Conservation (phyloP, 1,284 basidiomycete genomes). For the Heterobasidion irregulare region DNA sequence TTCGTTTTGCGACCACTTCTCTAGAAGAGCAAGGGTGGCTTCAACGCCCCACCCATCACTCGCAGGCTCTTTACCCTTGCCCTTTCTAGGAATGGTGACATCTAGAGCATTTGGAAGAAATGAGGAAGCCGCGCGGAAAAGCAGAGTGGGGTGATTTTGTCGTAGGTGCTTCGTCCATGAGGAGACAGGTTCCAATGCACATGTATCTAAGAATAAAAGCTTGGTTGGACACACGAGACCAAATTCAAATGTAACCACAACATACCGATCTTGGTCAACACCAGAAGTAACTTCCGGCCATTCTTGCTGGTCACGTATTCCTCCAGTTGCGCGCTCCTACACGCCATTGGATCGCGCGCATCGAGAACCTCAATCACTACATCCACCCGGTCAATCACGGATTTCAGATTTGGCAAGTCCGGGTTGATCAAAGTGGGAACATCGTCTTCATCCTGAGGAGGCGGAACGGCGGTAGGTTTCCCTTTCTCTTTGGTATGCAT, state of each 20-base stretch:
- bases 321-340: slow-evolving; percentile 61
- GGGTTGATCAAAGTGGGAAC: slow-evolving; percentile 59
- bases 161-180: slow-evolving; percentile 74
- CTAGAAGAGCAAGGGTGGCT: slow-evolving; percentile 36
- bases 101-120: slow-evolving; percentile 41
- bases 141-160: slow-evolving; percentile 59
- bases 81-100: slow-evolving; percentile 26
- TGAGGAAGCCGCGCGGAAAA: slow-evolving; percentile 76
- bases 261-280: slow-evolving; percentile 86
- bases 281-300: slow-evolving; percentile 51
- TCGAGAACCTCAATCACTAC: slow-evolving; percentile 83
- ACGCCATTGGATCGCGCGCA: slow-evolving; percentile 74
- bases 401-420: slow-evolving; percentile 56
- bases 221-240: slow-evolving; percentile 1
- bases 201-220: slow-evolving; percentile 53
- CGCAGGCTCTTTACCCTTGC: slow-evolving; percentile 32
- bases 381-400: slow-evolving; percentile 79
- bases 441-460: slow-evolving; percentile 32
- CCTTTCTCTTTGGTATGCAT: slow-evolving; percentile 15
- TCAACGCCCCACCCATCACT: slow-evolving; percentile 56
- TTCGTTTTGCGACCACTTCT: slow-evolving; percentile 37
- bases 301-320: slow-evolving; percentile 37
- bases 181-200: slow-evolving; percentile 74
- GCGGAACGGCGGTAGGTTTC: slow-evolving; percentile 9
- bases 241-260: slow-evolving; percentile 8